phyloP scores from a whole-genome alignment of 2,329 filamentous ascomycete genomes.

The Exophiala dermatitidis region DNA sequence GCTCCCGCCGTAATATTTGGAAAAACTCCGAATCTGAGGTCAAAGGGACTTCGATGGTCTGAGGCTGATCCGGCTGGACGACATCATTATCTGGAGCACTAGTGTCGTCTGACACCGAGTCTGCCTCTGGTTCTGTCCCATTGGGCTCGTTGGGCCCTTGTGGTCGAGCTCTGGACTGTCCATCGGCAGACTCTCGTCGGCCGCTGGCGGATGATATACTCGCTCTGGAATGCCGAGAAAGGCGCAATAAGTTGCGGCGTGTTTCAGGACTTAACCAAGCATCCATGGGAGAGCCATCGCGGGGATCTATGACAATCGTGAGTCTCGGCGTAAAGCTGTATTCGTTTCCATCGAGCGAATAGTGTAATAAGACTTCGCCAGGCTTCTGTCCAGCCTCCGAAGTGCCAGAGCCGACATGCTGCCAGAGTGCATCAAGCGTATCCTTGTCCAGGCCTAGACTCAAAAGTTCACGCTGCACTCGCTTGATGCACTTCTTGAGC shows the following conservation, averaged over 20 bases:
- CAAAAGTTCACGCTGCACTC: constrained; percentile 63
- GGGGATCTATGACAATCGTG: constrained; percentile 60
- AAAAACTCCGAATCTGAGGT: constrained; percentile 76
- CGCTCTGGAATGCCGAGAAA: constrained; percentile 39
- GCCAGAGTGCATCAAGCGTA: constrained; percentile 60
- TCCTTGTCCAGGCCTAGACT: constrained; percentile 64
- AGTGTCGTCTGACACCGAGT: neutral
- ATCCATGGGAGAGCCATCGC: constrained; percentile 60
- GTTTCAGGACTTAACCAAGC: constrained; percentile 61
- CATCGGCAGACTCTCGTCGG: constrained; percentile 1
- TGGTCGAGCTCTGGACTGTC: neutral
- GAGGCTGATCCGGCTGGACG: constrained; percentile 27
- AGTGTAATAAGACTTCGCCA: constrained; percentile 40
- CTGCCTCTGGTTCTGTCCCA: neutral
- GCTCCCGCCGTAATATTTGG: constrained; percentile 62
- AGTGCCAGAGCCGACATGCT: constrained; percentile 40
- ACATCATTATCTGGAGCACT: neutral
- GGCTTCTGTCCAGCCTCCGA: constrained; percentile 25
- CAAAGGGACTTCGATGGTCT: constrained; percentile 64
- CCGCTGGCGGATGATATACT: neutral
- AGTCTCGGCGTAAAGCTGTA: constrained; percentile 57
- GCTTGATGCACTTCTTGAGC: constrained; percentile 83
- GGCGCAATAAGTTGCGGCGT: constrained; percentile 54
- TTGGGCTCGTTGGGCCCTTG: neutral
- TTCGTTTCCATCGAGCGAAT: constrained; percentile 46